Evolutionary conservation across 2,329 filamentous ascomycete genomes (phyloP).

Genomic region (Colletotrichum coccodes): DNA sequence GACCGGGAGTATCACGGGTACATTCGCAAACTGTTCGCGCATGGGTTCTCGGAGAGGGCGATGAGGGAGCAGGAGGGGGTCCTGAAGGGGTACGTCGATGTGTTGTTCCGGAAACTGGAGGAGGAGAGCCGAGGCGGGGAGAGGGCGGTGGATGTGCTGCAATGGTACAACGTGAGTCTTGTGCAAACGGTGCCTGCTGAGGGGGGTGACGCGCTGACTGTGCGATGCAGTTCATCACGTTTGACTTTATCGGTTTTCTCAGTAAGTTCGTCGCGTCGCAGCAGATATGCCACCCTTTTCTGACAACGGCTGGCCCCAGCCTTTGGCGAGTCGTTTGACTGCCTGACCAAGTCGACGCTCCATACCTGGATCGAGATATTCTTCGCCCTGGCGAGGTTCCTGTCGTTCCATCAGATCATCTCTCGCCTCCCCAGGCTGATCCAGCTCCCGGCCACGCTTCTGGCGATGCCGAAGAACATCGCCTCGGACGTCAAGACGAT

Average conservation of each 20-base stretch:
- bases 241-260: slow-evolving; percentile 42
- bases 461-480: neutral
- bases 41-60: slow-evolving; percentile 36
- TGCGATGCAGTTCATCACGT: slow-evolving; percentile 33
- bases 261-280: neutral
- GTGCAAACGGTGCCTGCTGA: neutral
- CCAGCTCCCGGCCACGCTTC: neutral
- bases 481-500: neutral
- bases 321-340: slow-evolving; percentile 41
- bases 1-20: neutral
- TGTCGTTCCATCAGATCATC: slow-evolving; percentile 3
- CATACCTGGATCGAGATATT: slow-evolving; percentile 39
- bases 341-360: slow-evolving; percentile 35
- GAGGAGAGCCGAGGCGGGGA: slow-evolving; percentile 36
- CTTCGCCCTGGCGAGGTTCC: slow-evolving; percentile 33
- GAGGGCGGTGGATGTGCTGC: slow-evolving; percentile 35
- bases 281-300: neutral
- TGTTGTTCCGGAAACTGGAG: slow-evolving; percentile 48
- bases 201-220: neutral
- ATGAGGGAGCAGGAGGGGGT: slow-evolving; percentile 37
- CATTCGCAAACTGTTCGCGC: slow-evolving; percentile 23
- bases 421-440: neutral
- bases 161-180: slow-evolving; percentile 36
- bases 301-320: too few relatives aligned
- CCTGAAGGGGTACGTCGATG: slow-evolving; percentile 48